A percentile compares a stretch with the other conserved stretches of the same genome.
Conservation (phyloP, 805 yeast species). For the Tetrapisispora phaffii region DNA sequence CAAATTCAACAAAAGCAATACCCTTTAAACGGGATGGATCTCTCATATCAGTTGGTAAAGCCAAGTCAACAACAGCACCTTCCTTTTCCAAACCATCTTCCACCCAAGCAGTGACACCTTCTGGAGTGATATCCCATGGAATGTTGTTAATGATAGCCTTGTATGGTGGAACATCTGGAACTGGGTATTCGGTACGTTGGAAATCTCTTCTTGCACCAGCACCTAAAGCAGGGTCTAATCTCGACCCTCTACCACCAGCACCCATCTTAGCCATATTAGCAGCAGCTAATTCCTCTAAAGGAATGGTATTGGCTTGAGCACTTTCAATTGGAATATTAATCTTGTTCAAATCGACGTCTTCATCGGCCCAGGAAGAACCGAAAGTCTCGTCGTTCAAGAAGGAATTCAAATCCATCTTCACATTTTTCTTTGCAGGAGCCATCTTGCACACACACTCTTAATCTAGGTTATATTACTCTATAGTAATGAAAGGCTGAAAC, state of each 20-base stretch:
- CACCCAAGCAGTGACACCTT: slow-evolving; percentile 49
- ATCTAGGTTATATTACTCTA: background rate
- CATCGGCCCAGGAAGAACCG: slow-evolving; percentile 79
- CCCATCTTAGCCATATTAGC: slow-evolving; percentile 11
- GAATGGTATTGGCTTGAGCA: slow-evolving; percentile 21
- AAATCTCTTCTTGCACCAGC: slow-evolving; percentile 27
- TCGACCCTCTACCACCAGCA: slow-evolving; percentile 26
- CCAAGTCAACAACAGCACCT: slow-evolving; percentile 52
- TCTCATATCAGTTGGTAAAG: slow-evolving; percentile 59
- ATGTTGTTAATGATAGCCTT: slow-evolving; percentile 83
- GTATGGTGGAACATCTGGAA: slow-evolving; percentile 88
- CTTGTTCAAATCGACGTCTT: slow-evolving; percentile 62
- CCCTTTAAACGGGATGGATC: slow-evolving; percentile 68
- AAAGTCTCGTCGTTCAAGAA: slow-evolving; percentile 69
- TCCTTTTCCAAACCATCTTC: slow-evolving; percentile 42
- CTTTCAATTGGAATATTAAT: slow-evolving; percentile 42
- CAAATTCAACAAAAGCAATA: slow-evolving; percentile 79
- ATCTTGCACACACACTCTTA: slow-evolving; percentile 19
- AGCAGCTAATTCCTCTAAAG: slow-evolving; percentile 23
- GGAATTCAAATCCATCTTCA: slow-evolving; percentile 80
- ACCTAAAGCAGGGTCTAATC: slow-evolving; percentile 33
- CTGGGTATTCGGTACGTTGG: slow-evolving; percentile 62
- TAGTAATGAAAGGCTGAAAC: background rate
- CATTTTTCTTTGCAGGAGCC: slow-evolving; percentile 61
- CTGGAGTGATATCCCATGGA: slow-evolving; percentile 72